Evolutionary conservation across 2,329 filamentous ascomycete species (phyloP).

Genomic region (Akanthomyces uredinophilus): DNA sequence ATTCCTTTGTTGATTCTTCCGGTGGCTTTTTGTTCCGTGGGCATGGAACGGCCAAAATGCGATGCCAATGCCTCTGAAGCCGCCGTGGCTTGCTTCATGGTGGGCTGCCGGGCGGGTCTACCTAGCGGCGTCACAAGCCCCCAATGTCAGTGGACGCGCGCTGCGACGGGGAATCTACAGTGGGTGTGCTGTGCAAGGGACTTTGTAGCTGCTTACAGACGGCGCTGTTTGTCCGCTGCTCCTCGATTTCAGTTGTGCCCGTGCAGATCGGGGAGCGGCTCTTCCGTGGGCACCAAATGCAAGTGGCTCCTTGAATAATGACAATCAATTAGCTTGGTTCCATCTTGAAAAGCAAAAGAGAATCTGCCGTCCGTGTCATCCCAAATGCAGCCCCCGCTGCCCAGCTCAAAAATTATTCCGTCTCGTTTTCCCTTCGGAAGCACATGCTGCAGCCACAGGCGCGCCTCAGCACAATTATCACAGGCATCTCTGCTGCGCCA

Average conservation of each 20-base stretch:
- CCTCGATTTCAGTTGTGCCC: not conserved
- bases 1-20: too few relatives aligned
- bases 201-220: too few relatives aligned
- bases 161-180: not conserved
- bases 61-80: not conserved
- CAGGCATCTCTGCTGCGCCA: too few relatives aligned
- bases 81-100: not conserved
- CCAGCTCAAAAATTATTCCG: too few relatives aligned
- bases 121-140: not conserved
- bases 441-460: too few relatives aligned
- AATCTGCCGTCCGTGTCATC: not conserved
- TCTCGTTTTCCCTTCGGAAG: too few relatives aligned
- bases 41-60: too few relatives aligned
- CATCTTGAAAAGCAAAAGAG: not conserved
- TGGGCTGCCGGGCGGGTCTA: not conserved
- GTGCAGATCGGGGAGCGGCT: not conserved
- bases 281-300: not conserved
- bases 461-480: too few relatives aligned
- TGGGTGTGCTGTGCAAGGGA: too few relatives aligned
- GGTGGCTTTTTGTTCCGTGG: too few relatives aligned
- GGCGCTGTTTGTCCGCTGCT: not conserved
- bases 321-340: not conserved
- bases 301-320: not conserved
- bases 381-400: too few relatives aligned
- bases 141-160: not conserved